These are phyloP conservation scores for Parachaetomium inaequale DNA, from an alignment of 495 filamentous ascomycete species.

Conservation along the genomic window DNA sequence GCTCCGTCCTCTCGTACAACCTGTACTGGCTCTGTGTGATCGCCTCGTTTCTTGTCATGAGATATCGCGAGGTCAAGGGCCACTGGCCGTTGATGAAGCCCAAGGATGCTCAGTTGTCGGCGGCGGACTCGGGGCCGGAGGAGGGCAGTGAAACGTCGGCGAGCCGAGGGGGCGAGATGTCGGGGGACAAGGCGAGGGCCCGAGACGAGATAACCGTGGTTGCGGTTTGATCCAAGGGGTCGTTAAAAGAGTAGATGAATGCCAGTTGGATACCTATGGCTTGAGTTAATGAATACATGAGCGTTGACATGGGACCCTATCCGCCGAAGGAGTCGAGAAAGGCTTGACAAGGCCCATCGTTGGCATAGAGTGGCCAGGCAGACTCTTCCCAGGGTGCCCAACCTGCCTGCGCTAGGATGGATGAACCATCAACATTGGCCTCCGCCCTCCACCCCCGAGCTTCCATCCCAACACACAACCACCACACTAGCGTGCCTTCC, in stretches of 20 bases:
- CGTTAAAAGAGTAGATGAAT: neutral
- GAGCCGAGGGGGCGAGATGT: neutral
- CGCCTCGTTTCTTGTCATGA: conserved; percentile 55
- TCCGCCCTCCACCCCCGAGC: too few species aligned
- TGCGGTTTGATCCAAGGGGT: neutral
- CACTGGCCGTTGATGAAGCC: conserved; percentile 56
- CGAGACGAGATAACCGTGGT: neutral
- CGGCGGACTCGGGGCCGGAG: neutral
- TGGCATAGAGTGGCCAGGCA: too few species aligned
- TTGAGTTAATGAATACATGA: neutral
- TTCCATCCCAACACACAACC: too few species aligned
- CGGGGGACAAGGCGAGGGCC: neutral
- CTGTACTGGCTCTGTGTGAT: conserved; percentile 77
- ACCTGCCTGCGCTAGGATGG: too few species aligned
- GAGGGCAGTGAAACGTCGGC: neutral
- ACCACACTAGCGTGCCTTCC: too few species aligned
- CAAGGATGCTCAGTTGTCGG: conserved; percentile 1
- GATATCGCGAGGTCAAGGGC: conserved; percentile 64
- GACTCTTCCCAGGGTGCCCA: too few species aligned
- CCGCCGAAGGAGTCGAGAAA: too few species aligned
- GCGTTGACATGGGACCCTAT: too few species aligned
- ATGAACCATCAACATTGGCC: too few species aligned
- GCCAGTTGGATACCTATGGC: neutral
- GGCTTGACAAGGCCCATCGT: too few species aligned
- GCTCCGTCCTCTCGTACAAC: conserved; percentile 81